A percentile compares a stretch with the other conserved stretches of the same genome.
These are phyloP conservation scores for Chenopodium berlandieri DNA, from an alignment of 148 eudicot genomes.

Conservation along the genomic window DNA sequence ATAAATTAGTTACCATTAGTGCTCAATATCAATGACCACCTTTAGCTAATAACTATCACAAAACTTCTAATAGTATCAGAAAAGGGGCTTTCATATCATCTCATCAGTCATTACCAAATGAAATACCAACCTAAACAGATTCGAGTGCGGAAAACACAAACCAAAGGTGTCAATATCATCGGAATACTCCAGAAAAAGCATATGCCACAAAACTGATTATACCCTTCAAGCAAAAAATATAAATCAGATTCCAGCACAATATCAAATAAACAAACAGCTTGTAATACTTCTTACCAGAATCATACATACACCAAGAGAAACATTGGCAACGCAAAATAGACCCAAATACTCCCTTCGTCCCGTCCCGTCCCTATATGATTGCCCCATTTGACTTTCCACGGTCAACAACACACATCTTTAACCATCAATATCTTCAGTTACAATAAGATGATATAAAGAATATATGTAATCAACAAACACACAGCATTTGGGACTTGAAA, in stretches of 20 bases:
- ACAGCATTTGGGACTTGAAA: no score
- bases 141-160: slow-evolving; percentile 17
- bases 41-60: slow-evolving; percentile 14
- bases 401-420: no score
- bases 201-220: slow-evolving; percentile 1
- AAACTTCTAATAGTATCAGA: not conserved
- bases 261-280: not conserved
- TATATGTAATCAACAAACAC: no score
- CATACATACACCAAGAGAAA: not conserved
- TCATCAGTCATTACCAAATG: slow-evolving; percentile 13
- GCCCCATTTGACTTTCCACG: no score
- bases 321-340: not conserved
- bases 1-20: not conserved
- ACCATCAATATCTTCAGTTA: no score
- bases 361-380: no score
- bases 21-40: slow-evolving; percentile 13
- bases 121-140: slow-evolving; percentile 14
- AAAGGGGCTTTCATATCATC: not conserved
- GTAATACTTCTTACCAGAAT: not conserved
- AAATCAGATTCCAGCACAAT: slow-evolving; percentile 1
- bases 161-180: slow-evolving; percentile 20
- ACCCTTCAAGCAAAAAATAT: slow-evolving; percentile 18
- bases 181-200: slow-evolving; percentile 16
- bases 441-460: no score
- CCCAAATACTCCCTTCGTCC: no score